Percentiles rank a stretch among this genome's conserved stretches.
phyloP scores from a whole-genome alignment of 2,329 filamentous ascomycete species.

The Aspergillus udagawae region DNA sequence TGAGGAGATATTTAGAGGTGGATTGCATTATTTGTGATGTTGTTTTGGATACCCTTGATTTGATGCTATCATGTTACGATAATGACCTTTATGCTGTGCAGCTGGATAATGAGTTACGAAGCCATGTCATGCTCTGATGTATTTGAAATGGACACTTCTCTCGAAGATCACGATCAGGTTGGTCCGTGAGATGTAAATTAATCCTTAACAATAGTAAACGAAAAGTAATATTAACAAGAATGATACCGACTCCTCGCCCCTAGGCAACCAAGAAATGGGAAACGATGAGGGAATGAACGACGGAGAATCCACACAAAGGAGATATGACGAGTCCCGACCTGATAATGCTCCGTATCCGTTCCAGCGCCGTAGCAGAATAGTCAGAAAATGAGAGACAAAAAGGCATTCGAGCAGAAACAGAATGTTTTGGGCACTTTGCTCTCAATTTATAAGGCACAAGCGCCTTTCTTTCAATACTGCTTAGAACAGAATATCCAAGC shows the following conservation, averaged over 20 bases:
- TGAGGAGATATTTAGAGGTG: not conserved
- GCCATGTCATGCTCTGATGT: not conserved
- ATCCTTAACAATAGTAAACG: not conserved
- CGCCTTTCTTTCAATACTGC: not conserved
- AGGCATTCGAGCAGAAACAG: not conserved
- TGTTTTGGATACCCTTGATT: not conserved
- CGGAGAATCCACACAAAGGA: not conserved
- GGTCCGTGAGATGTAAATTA: not conserved
- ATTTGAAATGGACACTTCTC: too few relatives aligned
- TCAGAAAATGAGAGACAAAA: not conserved
- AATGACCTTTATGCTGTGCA: not conserved
- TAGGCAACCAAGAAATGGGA: not conserved
- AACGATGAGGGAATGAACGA: not conserved
- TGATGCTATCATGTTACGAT: not conserved
- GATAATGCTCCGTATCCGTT: not conserved
- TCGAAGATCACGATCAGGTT: too few relatives aligned
- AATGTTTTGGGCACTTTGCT: not conserved
- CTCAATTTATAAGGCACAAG: not conserved
- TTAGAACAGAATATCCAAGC: slow-evolving; percentile 46
- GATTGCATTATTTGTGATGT: not conserved
- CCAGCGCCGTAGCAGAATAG: not conserved
- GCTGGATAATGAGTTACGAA: not conserved
- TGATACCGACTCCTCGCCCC: not conserved
- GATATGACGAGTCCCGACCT: not conserved
- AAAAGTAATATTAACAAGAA: not conserved